These are phyloP conservation scores for Blastobotrys terrestris DNA, from an alignment of 805 yeast species.

Conservation along the genomic window DNA sequence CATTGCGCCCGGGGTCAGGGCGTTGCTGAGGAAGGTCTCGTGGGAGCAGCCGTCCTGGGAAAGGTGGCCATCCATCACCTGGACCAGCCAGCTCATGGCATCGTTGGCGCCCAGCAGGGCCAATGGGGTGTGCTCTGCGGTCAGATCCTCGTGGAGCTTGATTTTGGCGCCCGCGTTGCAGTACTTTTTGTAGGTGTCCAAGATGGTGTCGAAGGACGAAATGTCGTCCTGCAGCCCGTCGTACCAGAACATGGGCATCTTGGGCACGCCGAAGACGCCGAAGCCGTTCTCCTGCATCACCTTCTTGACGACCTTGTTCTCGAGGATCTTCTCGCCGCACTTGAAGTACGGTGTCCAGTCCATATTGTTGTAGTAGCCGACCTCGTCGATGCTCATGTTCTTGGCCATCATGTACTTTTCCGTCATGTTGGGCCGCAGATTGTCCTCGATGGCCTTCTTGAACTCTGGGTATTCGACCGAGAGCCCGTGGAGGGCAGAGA, in stretches of 20 bases:
- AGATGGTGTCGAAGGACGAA: not conserved
- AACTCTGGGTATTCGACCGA: slow-evolving; percentile 23
- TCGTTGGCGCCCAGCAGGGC: not conserved
- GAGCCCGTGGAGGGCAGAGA: slow-evolving; percentile 25
- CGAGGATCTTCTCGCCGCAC: slow-evolving; percentile 16
- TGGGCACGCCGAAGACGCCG: not conserved
- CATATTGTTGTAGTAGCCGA: not conserved
- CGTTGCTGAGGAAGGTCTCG: not conserved
- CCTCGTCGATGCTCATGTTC: slow-evolving; percentile 13
- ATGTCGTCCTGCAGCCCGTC: not conserved
- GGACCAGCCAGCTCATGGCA: not conserved
- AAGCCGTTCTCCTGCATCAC: not conserved
- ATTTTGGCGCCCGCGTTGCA: not conserved
- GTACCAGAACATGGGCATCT: not conserved
- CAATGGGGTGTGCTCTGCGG: not conserved
- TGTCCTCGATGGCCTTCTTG: slow-evolving; percentile 11
- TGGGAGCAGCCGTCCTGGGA: not conserved
- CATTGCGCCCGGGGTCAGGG: not conserved
- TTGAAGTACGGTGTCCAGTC: slow-evolving; percentile 19
- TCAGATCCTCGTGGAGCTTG: not conserved
- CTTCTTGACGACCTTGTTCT: slow-evolving; percentile 8
- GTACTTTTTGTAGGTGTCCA: not conserved
- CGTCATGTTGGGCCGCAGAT: not conserved
- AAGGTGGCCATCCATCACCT: not conserved
- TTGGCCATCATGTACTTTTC: slow-evolving; percentile 6